phyloP scores from a whole-genome alignment of 257 asterid genomes.

The Solanum habrochaites region DNA sequence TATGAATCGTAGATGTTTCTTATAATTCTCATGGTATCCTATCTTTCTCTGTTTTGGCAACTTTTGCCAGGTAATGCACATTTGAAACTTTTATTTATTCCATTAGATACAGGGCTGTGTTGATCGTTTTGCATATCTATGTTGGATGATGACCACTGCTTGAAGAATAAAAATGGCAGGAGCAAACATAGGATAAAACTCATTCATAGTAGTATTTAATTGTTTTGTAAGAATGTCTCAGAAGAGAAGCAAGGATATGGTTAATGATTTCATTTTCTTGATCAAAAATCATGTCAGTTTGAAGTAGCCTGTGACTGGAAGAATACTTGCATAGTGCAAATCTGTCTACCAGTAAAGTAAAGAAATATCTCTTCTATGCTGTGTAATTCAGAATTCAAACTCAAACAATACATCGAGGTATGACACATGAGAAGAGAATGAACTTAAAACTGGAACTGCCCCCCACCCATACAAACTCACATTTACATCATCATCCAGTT shows the following conservation, averaged over 20 bases:
- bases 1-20: background rate
- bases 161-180: background rate
- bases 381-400: background rate
- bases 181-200: too few relatives aligned
- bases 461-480: background rate
- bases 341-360: background rate
- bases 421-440: background rate
- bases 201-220: background rate
- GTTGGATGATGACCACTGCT: background rate
- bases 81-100: background rate
- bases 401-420: background rate
- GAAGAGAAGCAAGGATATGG: too few relatives aligned
- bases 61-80: background rate
- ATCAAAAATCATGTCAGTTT: too few relatives aligned
- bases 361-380: background rate
- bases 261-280: background rate
- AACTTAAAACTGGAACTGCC: background rate
- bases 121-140: background rate
- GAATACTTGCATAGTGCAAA: background rate
- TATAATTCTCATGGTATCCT: background rate
- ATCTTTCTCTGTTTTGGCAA: background rate
- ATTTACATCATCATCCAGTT: background rate
- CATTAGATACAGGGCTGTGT: background rate
- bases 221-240: too few relatives aligned
- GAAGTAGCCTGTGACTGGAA: background rate